These are phyloP conservation scores for Plenodomus tracheiphilus DNA, from an alignment of 2,329 filamentous ascomycete genomes.

Conservation along the genomic window DNA sequence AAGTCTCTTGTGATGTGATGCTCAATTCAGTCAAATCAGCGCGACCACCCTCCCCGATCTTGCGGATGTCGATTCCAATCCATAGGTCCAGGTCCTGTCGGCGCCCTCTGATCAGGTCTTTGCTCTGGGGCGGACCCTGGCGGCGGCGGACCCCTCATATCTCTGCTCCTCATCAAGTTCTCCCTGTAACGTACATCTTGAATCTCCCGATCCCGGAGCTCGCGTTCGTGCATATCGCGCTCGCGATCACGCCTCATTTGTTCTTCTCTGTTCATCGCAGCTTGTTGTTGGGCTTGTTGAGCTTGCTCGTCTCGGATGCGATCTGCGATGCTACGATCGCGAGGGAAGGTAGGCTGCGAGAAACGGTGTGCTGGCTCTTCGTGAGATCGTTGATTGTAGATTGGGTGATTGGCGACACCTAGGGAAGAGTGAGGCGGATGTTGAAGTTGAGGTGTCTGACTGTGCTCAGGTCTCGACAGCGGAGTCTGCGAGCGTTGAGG, in stretches of 20 bases:
- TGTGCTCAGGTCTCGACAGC: slow-evolving; percentile 31
- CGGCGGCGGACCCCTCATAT: slow-evolving; percentile 18
- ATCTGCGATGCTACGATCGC: slow-evolving; percentile 28
- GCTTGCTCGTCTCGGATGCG: slow-evolving; percentile 38
- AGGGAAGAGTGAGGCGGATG: slow-evolving; percentile 39
- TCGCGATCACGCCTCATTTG: slow-evolving; percentile 26
- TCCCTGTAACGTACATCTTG: slow-evolving; percentile 25
- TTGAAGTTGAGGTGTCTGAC: slow-evolving; percentile 33
- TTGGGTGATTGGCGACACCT: slow-evolving; percentile 27
- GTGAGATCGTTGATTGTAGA: slow-evolving; percentile 31
- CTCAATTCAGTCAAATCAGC: slow-evolving; percentile 1
- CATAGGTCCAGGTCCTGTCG: slow-evolving; percentile 15
- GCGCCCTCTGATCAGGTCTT: slow-evolving; percentile 16
- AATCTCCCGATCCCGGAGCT: slow-evolving; percentile 19
- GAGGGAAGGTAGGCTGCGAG: slow-evolving; percentile 22
- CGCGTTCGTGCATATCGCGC: slow-evolving; percentile 25
- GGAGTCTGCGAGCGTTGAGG: slow-evolving; percentile 42
- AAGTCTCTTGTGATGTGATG: background rate
- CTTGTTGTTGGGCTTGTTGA: slow-evolving; percentile 31
- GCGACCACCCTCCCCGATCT: slow-evolving; percentile 20
- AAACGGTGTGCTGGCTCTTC: slow-evolving; percentile 35
- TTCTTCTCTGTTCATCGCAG: slow-evolving; percentile 27
- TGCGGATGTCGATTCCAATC: slow-evolving; percentile 28
- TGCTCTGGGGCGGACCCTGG: slow-evolving; percentile 18
- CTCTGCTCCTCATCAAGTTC: slow-evolving; percentile 21